phyloP scores from a whole-genome alignment of 2,329 filamentous ascomycete genomes.

The Tolypocladium pustulatum region DNA sequence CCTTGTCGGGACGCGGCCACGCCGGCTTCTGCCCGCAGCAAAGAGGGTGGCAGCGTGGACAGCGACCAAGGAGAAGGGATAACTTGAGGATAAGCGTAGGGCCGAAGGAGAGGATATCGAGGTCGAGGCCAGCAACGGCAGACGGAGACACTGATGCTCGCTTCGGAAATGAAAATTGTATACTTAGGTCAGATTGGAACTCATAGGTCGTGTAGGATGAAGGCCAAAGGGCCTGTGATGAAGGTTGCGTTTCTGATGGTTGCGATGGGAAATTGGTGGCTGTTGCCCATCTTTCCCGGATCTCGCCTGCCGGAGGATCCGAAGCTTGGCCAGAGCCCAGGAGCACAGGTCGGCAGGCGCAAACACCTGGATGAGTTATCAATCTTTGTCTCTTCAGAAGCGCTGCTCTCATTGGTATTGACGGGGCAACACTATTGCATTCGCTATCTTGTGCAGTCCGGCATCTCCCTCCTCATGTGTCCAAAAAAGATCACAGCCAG shows the following conservation, averaged over 20 bases:
- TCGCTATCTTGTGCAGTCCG: not conserved
- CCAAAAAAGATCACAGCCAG: not conserved
- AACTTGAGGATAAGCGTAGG: not conserved
- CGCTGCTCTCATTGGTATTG: not conserved
- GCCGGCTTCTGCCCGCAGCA: not conserved
- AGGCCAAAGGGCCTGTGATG: not conserved
- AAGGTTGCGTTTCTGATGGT: not conserved
- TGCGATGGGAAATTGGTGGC: not conserved
- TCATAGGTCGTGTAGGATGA: not conserved
- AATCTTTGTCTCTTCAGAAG: not conserved
- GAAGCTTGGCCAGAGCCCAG: not conserved
- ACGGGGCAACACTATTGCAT: not conserved
- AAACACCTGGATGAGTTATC: not conserved
- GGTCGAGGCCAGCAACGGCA: not conserved
- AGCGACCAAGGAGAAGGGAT: not conserved
- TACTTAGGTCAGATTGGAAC: not conserved
- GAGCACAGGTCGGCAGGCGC: not conserved
- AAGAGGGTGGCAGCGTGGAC: not conserved
- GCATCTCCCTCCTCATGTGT: not conserved
- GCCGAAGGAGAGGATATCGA: not conserved
- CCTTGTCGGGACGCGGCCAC: not conserved
- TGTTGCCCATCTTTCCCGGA: not conserved
- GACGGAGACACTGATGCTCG: not conserved
- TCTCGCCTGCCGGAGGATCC: not conserved
- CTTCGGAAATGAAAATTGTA: not conserved